These are phyloP conservation scores for Paracoccidioides lutzii DNA, from an alignment of 2,329 filamentous ascomycete genomes.

Conservation along the genomic window DNA sequence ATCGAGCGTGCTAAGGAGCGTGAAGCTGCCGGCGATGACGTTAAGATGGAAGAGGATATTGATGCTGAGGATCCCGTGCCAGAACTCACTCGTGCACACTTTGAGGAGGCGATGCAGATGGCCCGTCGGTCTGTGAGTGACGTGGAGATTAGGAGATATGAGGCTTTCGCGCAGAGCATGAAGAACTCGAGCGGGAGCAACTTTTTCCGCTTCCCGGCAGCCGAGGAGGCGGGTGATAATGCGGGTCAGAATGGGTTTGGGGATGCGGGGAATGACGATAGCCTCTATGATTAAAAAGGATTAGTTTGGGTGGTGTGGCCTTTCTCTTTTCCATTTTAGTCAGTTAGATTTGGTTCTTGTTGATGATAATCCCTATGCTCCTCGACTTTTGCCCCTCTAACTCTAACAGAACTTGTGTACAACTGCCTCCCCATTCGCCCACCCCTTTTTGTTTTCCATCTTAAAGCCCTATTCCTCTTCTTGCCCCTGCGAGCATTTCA, in stretches of 20 bases:
- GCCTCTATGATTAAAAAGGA: conserved; percentile 60
- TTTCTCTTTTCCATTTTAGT: not conserved
- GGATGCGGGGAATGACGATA: conserved; percentile 84
- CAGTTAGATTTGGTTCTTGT: not conserved
- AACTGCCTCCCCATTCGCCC: not conserved
- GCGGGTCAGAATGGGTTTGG: conserved; percentile 50
- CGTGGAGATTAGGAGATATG: conserved; percentile 94
- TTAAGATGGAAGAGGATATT: conserved; percentile 63
- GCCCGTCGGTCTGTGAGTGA: conserved; percentile 89
- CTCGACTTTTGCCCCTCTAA: not conserved
- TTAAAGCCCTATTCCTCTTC: too few relatives aligned
- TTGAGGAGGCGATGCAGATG: conserved; percentile 96
- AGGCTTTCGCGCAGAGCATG: conserved; percentile 97
- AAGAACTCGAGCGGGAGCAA: conserved; percentile 93
- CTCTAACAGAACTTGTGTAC: not conserved
- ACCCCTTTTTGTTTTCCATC: too few relatives aligned
- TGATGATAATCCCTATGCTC: not conserved
- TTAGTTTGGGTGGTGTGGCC: not conserved
- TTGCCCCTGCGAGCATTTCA: too few relatives aligned
- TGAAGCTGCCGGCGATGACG: conserved; percentile 63
- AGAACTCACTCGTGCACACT: conserved; percentile 89
- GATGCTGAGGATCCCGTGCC: conserved; percentile 81
- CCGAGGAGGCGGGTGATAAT: conserved; percentile 42
- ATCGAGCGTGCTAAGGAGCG: conserved; percentile 85
- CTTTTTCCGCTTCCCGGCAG: conserved; percentile 90